Evolutionary conservation across 75 land plant species (phyloP), one percentile per base, ranked within the genome.

Genomic region (Selaginella moellendorffii): DNA sequence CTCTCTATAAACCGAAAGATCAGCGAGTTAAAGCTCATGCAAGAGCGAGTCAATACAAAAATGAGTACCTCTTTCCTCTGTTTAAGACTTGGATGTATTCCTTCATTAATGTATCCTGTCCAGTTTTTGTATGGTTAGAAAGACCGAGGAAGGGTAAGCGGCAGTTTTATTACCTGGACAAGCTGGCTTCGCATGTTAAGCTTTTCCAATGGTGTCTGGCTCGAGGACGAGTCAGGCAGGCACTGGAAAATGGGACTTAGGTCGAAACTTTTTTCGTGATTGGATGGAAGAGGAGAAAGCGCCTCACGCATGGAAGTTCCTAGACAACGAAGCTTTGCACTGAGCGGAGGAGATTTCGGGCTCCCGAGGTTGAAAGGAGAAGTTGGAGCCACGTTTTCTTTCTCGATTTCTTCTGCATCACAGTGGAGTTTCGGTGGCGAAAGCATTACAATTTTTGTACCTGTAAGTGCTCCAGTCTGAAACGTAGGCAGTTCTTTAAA

Each of bases 31-130:
- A 20, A 53, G 28, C 27, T 27, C 29, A 21, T 42, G 27, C 0
- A 24, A 27, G 26, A n/a, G 28, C 0, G 54, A 29, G 25, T 12
- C n/a, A 1, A 71, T 17, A 52, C 28, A 1, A 63, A 24, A 21
- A 18, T n/a, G 21, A 71, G 51, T 70, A 90, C 97, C 76, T 84
- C 83, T 76, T 82, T 14, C 90, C 97, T 52, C 76, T 73, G 56
- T 90, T 90, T 42, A 90, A 63, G 59, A 90, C 78, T 18, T 69
- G 67, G n/a, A 90, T 63, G 54, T 82, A 87, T 24, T 82, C 82
- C 42, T 81, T 67, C 5, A 69, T 66, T 25, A 87, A 77, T 17
- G 79, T 76, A 29, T 31, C 79, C 97, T 90, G 83, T 36, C 5
- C 14, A 5, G 5, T 36, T 36, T 5, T 14, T 14, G 14, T 5